Evolutionary conservation across 139 green algal genomes (phyloP).

Genomic region (Haematococcus sp.): DNA sequence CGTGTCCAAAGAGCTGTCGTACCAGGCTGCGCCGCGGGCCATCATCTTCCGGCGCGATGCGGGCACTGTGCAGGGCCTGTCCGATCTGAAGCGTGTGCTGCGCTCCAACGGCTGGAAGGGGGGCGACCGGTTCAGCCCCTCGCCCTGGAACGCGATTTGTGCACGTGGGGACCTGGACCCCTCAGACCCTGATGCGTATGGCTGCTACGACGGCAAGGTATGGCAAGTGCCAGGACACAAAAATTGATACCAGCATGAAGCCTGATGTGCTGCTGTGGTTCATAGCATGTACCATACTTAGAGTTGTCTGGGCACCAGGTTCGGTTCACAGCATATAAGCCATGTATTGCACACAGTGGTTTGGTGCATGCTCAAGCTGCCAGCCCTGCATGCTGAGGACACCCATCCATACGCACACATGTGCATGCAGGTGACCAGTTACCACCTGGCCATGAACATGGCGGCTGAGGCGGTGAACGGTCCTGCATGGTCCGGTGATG

Average conservation of each 20-base stretch:
- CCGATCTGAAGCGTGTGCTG: slow-evolving; percentile 55
- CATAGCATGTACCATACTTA: too few species aligned
- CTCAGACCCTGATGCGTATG: slow-evolving; percentile 28
- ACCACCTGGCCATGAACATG: slow-evolving; percentile 40
- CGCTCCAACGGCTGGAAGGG: slow-evolving; percentile 59
- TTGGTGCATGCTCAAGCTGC: background rate
- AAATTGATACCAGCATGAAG: background rate
- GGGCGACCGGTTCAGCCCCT: slow-evolving; percentile 6
- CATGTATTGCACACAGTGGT: background rate
- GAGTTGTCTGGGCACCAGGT: too few species aligned
- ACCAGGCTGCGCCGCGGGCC: slow-evolving; percentile 51
- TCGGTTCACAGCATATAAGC: background rate
- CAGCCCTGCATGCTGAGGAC: too few species aligned
- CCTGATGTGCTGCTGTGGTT: background rate
- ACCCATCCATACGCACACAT: too few species aligned
- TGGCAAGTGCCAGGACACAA: background rate
- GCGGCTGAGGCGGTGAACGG: slow-evolving; percentile 43
- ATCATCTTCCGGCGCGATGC: slow-evolving; percentile 68
- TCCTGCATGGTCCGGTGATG: slow-evolving; percentile 15
- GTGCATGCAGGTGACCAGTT: slow-evolving; percentile 37
- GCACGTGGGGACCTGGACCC: slow-evolving; percentile 60
- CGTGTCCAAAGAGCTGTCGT: slow-evolving; percentile 19
- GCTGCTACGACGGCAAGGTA: slow-evolving; percentile 73
- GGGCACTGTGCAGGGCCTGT: slow-evolving; percentile 33
- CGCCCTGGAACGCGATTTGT: slow-evolving; percentile 57